Evolutionary conservation across 495 filamentous ascomycete genomes (phyloP).

Genomic region (Penicillium malachiteum): DNA sequence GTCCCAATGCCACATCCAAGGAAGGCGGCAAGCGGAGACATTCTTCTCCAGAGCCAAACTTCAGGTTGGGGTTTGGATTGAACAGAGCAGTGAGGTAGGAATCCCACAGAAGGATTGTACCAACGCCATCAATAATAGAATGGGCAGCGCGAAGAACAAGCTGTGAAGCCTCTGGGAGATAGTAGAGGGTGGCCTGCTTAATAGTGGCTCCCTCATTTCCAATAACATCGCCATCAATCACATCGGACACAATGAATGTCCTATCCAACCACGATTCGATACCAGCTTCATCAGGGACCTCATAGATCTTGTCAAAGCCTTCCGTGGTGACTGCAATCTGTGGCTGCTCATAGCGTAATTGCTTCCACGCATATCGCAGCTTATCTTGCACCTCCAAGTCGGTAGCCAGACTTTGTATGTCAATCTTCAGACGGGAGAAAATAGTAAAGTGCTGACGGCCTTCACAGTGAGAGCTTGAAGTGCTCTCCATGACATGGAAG

Average conservation of each 20-base stretch:
- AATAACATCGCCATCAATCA: neutral
- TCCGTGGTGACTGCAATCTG: neutral
- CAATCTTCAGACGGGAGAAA: neutral
- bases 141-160: neutral
- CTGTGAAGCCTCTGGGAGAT: neutral
- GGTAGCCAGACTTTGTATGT: neutral
- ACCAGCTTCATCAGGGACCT: neutral
- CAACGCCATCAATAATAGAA: neutral
- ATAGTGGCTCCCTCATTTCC: neutral
- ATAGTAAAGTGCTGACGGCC: neutral
- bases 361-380: constrained; percentile 1
- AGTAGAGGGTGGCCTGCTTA: neutral
- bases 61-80: neutral
- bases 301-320: neutral
- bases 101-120: neutral
- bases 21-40: neutral
- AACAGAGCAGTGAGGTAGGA: neutral
- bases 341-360: constrained; percentile 1
- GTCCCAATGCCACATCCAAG: neutral
- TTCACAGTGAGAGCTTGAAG: neutral
- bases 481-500: neutral
- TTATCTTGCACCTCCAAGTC: neutral
- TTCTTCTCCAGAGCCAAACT: neutral
- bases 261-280: neutral
- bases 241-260: constrained; percentile 1